Percentiles rank a stretch among this genome's conserved stretches.
Evolutionary conservation across 2,329 filamentous ascomycete species (phyloP).

Genomic region (Aspergillus sp.): DNA sequence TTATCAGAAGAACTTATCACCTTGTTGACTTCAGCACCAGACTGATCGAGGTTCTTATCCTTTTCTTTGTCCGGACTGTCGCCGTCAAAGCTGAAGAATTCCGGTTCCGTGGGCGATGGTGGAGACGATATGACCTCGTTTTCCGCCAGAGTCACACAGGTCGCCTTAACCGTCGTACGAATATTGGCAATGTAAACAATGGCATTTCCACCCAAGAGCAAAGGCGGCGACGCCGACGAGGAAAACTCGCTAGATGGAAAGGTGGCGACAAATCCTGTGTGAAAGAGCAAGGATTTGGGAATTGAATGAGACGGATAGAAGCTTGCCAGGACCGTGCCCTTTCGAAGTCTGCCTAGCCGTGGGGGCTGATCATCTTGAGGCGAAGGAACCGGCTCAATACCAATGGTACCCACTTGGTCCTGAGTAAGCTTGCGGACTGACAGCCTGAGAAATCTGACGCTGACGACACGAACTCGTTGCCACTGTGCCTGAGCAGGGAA

Average conservation of each 20-base stretch:
- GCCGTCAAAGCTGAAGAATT: constrained; percentile 42
- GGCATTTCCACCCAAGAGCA: constrained; percentile 51
- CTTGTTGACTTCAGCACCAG: constrained; percentile 21
- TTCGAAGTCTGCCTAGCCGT: constrained; percentile 48
- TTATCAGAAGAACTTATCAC: constrained; percentile 18
- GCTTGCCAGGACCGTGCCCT: constrained; percentile 78
- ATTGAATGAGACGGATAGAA: constrained; percentile 47
- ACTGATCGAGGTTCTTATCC: background rate
- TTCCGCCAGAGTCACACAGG: constrained; percentile 47
- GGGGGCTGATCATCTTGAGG: constrained; percentile 16
- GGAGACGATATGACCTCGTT: constrained; percentile 23
- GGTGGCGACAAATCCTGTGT: constrained; percentile 65
- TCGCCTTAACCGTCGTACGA: constrained; percentile 71
- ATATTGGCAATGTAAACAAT: constrained; percentile 88
- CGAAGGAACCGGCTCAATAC: constrained; percentile 50
- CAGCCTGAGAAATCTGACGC: constrained; percentile 80
- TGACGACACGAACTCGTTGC: constrained; percentile 75
- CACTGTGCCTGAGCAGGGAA: constrained; percentile 63
- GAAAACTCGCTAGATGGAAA: constrained; percentile 60
- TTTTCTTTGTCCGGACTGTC: constrained; percentile 20
- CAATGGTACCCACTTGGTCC: constrained; percentile 87
- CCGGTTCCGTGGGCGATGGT: constrained; percentile 29
- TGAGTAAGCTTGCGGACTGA: constrained; percentile 71
- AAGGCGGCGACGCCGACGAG: constrained; percentile 41
- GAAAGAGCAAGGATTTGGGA: constrained; percentile 35